Percentiles rank a stretch among this genome's conserved stretches.
Evolutionary conservation across 805 yeast genomes (phyloP).

Genomic region (Saccharomycopsis guyanensis): DNA sequence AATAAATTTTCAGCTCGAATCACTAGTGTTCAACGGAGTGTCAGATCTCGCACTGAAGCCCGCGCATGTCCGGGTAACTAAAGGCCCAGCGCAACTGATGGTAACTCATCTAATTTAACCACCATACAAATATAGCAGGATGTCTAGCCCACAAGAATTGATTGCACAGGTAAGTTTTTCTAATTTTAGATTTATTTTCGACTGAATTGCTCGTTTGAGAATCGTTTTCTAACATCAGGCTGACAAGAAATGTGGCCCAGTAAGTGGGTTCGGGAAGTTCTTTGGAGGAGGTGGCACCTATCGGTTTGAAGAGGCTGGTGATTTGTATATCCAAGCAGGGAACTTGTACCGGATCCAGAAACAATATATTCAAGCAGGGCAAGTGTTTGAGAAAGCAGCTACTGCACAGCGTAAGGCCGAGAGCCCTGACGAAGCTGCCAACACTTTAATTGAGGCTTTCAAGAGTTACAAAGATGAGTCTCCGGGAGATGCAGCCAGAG

Average conservation of each 20-base stretch:
- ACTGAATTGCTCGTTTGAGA: no score
- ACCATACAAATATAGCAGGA: no score
- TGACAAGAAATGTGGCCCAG: slow-evolving; percentile 59
- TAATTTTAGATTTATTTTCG: no score
- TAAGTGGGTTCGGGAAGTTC: slow-evolving; percentile 62
- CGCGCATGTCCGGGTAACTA: no score
- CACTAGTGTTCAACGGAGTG: no score
- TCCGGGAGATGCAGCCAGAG: slow-evolving; percentile 69
- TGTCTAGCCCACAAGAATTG: no score
- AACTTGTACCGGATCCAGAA: slow-evolving; percentile 74
- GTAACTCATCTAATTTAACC: no score
- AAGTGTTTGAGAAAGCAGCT: slow-evolving; percentile 81
- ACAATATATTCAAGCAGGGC: slow-evolving; percentile 69
- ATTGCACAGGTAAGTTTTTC: no score
- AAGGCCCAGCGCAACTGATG: no score
- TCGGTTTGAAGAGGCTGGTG: slow-evolving; percentile 87
- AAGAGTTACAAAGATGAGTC: slow-evolving; percentile 73
- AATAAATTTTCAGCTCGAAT: no score
- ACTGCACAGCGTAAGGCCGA: slow-evolving; percentile 66
- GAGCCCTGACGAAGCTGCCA: slow-evolving; percentile 85
- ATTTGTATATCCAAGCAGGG: slow-evolving; percentile 87
- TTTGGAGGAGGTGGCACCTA: slow-evolving; percentile 57
- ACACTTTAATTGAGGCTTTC: slow-evolving; percentile 81
- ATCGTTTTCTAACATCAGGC: no score
- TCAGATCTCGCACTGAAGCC: no score